phyloP scores from a whole-genome alignment of 257 asterid genomes.

The Perilla frutescens region DNA sequence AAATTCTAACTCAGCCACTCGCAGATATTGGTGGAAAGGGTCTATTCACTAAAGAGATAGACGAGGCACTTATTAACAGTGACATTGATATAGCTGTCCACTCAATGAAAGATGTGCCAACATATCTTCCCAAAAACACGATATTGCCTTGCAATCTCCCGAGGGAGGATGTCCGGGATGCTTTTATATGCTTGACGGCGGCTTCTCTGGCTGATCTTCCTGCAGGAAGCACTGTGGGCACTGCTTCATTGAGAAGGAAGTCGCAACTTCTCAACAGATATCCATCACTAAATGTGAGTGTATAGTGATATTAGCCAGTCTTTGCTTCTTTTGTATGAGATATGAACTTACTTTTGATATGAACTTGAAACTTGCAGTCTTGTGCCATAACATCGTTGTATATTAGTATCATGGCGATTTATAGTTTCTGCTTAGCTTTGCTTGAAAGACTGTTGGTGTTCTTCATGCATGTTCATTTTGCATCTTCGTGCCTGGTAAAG shows the following conservation, averaged over 20 bases:
- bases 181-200: conserved; percentile 82
- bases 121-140: conserved; percentile 84
- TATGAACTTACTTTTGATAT: not conserved
- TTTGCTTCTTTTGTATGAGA: conserved; percentile 4
- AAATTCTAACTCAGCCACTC: conserved; percentile 85
- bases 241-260: conserved; percentile 96
- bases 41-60: conserved; percentile 92
- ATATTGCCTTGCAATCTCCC: conserved; percentile 95
- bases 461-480: not conserved
- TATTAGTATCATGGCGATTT: not conserved
- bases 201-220: conserved; percentile 87
- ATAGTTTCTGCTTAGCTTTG: not conserved
- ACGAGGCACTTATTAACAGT: conserved; percentile 85
- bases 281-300: conserved; percentile 71
- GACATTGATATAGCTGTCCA: conserved; percentile 97
- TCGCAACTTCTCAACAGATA: conserved; percentile 91
- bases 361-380: not conserved
- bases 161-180: conserved; percentile 96
- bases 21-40: conserved; percentile 99
- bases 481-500: not conserved
- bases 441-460: not conserved
- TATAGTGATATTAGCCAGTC: not conserved
- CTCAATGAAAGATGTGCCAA: conserved; percentile 98
- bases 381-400: not conserved
- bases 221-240: conserved; percentile 78